These are phyloP conservation scores for Aspergillus hortae DNA, from an alignment of 2,329 filamentous ascomycete species.

Conservation along the genomic window DNA sequence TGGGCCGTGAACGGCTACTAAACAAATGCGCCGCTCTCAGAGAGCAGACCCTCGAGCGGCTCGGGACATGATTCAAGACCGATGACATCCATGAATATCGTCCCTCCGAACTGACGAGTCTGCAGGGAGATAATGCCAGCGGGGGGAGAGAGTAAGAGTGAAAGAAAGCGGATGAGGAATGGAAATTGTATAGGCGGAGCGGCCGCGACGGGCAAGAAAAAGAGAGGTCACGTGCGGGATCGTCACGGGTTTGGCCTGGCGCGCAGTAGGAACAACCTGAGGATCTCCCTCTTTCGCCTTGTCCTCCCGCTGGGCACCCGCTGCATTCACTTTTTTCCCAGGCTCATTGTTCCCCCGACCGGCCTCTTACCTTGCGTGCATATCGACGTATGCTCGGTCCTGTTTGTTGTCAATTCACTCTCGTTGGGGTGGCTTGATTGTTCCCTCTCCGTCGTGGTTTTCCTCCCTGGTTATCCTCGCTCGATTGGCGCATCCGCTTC, in stretches of 20 bases:
- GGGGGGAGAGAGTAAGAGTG: slow-evolving; percentile 3
- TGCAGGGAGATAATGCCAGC: slow-evolving; percentile 3
- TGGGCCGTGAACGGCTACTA: slow-evolving; percentile 21
- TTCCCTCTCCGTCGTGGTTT: slow-evolving; percentile 13
- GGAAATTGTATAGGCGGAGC: neutral
- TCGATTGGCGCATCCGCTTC: slow-evolving; percentile 28
- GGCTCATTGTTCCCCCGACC: neutral
- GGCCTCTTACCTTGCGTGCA: slow-evolving; percentile 2
- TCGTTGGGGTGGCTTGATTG: slow-evolving; percentile 11
- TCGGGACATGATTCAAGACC: slow-evolving; percentile 36
- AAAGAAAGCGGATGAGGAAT: neutral
- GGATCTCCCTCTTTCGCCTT: slow-evolving; percentile 20
- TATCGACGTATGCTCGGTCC: neutral
- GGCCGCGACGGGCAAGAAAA: slow-evolving; percentile 21
- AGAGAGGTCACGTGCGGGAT: slow-evolving; percentile 29
- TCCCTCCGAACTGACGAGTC: slow-evolving; percentile 14
- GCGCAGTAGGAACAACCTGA: slow-evolving; percentile 23
- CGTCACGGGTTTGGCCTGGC: slow-evolving; percentile 32
- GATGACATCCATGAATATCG: slow-evolving; percentile 43
- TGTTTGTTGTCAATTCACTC: slow-evolving; percentile 6
- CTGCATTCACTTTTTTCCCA: slow-evolving; percentile 9
- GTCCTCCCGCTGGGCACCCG: slow-evolving; percentile 15
- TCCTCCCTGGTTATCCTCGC: slow-evolving; percentile 22
- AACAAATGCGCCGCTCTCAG: slow-evolving; percentile 31
- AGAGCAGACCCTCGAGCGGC: slow-evolving; percentile 34